Base-by-base conservation (phyloP, 192 early-diverging fungal species). In the Jimgerdemannia lactiflua region DNA sequence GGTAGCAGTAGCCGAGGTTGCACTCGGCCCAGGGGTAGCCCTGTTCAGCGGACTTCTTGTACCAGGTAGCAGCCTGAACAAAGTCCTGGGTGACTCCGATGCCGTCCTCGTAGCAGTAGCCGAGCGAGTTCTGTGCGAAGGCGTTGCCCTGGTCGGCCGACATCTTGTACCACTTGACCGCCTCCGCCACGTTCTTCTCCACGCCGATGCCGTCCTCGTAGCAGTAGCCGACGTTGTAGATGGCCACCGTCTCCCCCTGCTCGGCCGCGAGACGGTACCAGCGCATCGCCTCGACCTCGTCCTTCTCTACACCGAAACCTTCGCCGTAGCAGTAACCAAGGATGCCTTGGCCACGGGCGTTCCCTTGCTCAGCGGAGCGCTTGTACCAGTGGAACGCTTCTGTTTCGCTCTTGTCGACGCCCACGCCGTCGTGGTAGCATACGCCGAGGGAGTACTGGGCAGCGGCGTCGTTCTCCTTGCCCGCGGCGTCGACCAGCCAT, bases 261-360 rank as follows among this genome's bases (percentile, higher is more conserved):
- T 84, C 84, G 3, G 85, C 87, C 4, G 89, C 86, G 63, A 82
- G 85, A 6, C 72, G 78, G 43, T 90, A 90, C 87, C 87, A 88
- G 75, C 83, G 72, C 73, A 96, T 87, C 20, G 94, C 94, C 54
- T 82, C 79, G 10, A 68, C 75, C 39, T 88, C 86, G 76, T 93
- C 89, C 80, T 92, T 89, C 41, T 87, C 87, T 10, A 86, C 83
- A 19, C 91, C 94, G 71, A 91, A 87, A 4, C 85, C 93, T 77
- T 94, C 91, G 43, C 92, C 91, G 75, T 92, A 96, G 70, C 93
- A 95, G 72, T 89, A 92, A 14, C 93, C 95, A 11, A 95, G 80
- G 76, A 89, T 89, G 82, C 77, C 89, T 75, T 88, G 85, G 17
- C 83, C 88, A 40, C 93, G 87, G 39, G 89, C 80, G 70, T 87